Base-by-base conservation (phyloP, 768 basidiomycete species). In the Phylloporus sp. region DNA sequence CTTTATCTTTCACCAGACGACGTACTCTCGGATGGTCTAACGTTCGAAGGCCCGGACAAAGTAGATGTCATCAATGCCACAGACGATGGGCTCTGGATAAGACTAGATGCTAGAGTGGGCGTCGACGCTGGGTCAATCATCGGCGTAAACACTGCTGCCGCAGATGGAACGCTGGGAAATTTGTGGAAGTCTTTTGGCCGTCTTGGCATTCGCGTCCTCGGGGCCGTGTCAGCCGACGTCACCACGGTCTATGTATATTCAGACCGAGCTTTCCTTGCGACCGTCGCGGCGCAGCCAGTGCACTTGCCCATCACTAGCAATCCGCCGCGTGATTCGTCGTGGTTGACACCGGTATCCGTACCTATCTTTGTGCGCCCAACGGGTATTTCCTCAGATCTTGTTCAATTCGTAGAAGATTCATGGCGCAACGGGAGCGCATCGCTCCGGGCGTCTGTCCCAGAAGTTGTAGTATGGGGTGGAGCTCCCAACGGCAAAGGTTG, bases 151-250 rank as follows among this genome's bases (percentile, higher is more conserved):
- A 66, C 67, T 10, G 66, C 69, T 23, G 55, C 64, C 9, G 66
- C 71, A 8, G 70, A 86, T 45, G 69, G 69, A 24, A 31, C 79
- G 6, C 48, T 80, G 37, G 51, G 59, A n/a, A 65, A 64, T 36
- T 48, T 79, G 24, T 84, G 82, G 81, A 88, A 84, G 64, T 69
- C 75, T 2, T 47, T 88, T 15, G 87, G 86, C 3, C 73, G 84
- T 27, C 82, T 84, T 76, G 78, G 84, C 6, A 74, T 90, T 24
- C 70, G 71, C 27, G 65, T 60, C 11, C 55, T 90, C 42, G 76
- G 78, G 50, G 70, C 65, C 13, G 76, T 86, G 11, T 74, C 85
- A 5, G 72, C 84, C 33, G 67, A 74, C 44, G 64, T 83, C 43
- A 74, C 71, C 37, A 74, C 72, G 3, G 71, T 85, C 48, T 59